Conservation (phyloP, 306 rosid species). For the Quercus wislizeni region DNA sequence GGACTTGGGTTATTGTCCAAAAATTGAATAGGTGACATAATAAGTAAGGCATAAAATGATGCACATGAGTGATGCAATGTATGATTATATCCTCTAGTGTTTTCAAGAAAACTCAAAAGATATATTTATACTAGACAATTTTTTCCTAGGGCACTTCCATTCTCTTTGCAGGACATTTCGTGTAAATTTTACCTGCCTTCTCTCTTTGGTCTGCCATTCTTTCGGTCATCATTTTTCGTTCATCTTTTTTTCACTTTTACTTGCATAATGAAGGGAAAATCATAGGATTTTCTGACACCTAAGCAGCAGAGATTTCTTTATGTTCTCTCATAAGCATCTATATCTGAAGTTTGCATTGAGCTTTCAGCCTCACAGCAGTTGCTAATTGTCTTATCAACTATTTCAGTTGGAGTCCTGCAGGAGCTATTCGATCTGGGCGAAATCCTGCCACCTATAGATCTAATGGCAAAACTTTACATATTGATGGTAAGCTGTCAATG, state of each 20-base stretch:
- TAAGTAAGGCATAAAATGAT: too few relatives aligned
- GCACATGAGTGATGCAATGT: background rate
- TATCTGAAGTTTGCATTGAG: background rate
- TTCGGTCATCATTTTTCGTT: background rate
- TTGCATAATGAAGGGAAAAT: background rate
- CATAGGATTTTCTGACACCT: background rate
- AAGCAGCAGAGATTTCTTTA: background rate
- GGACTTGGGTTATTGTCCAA: background rate
- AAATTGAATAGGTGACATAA: too few relatives aligned
- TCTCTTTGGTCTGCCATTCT: background rate
- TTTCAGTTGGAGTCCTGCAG: slow-evolving; percentile 94
- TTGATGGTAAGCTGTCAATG: slow-evolving; percentile 63
- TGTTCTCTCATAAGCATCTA: background rate
- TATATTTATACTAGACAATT: background rate
- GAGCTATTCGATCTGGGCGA: slow-evolving; percentile 85
- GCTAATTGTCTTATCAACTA: slow-evolving; percentile 27
- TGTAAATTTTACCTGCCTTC: background rate
- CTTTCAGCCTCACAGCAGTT: slow-evolving; percentile 8
- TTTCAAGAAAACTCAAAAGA: background rate
- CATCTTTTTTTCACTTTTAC: background rate
- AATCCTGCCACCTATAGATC: slow-evolving; percentile 84
- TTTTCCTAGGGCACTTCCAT: background rate
- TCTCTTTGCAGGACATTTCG: background rate
- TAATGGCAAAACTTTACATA: slow-evolving; percentile 58
- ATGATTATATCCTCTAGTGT: background rate